phyloP scores from a whole-genome alignment of 176 grass and related monocot genomes.

The sorghum (Sorghum bicolor) region Sorghum_bicolor_NCBIv3 NC_012871.2:49472001-49472500 shows the following conservation, averaged over 20 bases:
- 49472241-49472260: neutral
- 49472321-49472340: neutral
- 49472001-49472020: neutral
- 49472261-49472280: neutral
- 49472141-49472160: conserved; percentile 39
- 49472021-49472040: neutral
- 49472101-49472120: conserved; percentile 40
- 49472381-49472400: neutral
- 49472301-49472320: neutral
- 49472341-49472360: neutral
- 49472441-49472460: neutral
- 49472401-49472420: neutral
- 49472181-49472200: conserved; percentile 29
- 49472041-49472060: neutral
- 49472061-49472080: conserved; percentile 37
- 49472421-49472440: neutral
- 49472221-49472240: conserved; percentile 2
- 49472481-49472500: neutral
- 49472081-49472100: conserved; percentile 52
- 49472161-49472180: conserved; percentile 38
- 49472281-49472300: neutral
- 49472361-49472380: neutral
- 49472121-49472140: conserved; percentile 39
- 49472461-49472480: neutral
- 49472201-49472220: conserved; percentile 10